These are phyloP conservation scores for Houttuynia cordata DNA, from an alignment of 164 flowering plant genomes.

Conservation along the genomic window DNA sequence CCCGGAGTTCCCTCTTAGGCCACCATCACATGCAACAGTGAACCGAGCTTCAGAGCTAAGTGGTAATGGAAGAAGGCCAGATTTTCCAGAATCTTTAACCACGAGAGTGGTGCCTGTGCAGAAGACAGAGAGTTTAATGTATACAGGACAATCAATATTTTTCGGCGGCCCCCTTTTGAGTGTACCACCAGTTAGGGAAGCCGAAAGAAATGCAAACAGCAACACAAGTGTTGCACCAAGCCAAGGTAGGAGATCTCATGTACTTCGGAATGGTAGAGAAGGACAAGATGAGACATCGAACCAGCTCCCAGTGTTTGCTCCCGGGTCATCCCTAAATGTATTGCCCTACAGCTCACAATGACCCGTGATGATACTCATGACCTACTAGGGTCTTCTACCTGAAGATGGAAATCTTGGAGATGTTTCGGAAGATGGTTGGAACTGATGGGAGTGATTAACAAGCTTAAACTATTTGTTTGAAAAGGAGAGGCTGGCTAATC, in stretches of 20 bases:
- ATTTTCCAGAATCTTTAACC: conserved; percentile 26
- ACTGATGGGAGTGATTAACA: not conserved
- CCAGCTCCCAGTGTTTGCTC: conserved; percentile 77
- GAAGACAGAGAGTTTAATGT: conserved; percentile 54
- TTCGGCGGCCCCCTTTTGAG: conserved; percentile 84
- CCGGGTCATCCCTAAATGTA: conserved; percentile 29
- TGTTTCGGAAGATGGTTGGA: not conserved
- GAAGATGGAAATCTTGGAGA: not conserved
- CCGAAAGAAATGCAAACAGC: conserved; percentile 26
- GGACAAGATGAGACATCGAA: conserved; percentile 48
- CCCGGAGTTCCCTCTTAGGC: conserved; percentile 31
- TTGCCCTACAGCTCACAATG: not conserved
- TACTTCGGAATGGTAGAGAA: conserved; percentile 31
- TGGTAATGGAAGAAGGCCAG: conserved; percentile 22
- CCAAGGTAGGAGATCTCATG: conserved; percentile 26
- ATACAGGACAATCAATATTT: conserved; percentile 80
- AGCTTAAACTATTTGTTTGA: not conserved
- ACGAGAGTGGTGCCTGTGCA: conserved; percentile 21
- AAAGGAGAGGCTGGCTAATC: not conserved
- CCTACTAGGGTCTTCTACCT: not conserved
- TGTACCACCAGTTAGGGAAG: conserved; percentile 30
- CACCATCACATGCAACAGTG: conserved; percentile 21
- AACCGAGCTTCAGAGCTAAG: conserved; percentile 20
- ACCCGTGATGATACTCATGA: not conserved
- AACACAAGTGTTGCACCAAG: conserved; percentile 28